A percentile compares a stretch with the other conserved stretches of the same genome.
Conservation (phyloP, 2,329 filamentous ascomycete genomes). For the Clonostachys rhizophaga region DNA sequence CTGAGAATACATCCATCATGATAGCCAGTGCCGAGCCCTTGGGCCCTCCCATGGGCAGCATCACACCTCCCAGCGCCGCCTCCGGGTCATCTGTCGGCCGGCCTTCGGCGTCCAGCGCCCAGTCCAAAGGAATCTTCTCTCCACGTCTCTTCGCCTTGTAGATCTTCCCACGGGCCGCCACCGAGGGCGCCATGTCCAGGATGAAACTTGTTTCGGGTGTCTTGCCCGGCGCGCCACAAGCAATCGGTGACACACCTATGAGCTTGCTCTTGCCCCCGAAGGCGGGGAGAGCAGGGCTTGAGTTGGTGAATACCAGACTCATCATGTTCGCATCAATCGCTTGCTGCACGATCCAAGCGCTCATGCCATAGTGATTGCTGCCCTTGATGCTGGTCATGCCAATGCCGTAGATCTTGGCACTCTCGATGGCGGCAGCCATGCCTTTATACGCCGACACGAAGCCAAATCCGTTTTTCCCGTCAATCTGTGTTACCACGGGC, state of each 20-base stretch:
- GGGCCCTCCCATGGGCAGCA: constrained; percentile 82
- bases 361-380: constrained; percentile 83
- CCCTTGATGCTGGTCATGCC: constrained; percentile 73
- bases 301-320: constrained; percentile 68
- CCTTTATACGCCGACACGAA: constrained; percentile 64
- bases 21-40: constrained; percentile 74
- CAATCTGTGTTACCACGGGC: constrained; percentile 65
- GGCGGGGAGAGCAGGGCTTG: constrained; percentile 65
- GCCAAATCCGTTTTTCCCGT: constrained; percentile 69
- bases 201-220: constrained; percentile 55
- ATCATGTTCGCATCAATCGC: constrained; percentile 69
- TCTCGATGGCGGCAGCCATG: constrained; percentile 63
- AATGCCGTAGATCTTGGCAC: constrained; percentile 62
- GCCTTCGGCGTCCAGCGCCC: constrained; percentile 72
- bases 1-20: constrained; percentile 90
- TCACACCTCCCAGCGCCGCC: constrained; percentile 68
- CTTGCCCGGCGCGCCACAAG: constrained; percentile 67
- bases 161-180: constrained; percentile 69
- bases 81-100: constrained; percentile 66
- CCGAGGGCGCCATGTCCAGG: constrained; percentile 68
- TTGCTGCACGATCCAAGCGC: constrained; percentile 74
- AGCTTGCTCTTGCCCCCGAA: constrained; percentile 66
- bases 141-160: constrained; percentile 64
- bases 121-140: constrained; percentile 66
- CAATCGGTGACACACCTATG: constrained; percentile 70